Conservation (phyloP, 176 grass and related monocot genomes). For the Phragmites australis region DNA sequence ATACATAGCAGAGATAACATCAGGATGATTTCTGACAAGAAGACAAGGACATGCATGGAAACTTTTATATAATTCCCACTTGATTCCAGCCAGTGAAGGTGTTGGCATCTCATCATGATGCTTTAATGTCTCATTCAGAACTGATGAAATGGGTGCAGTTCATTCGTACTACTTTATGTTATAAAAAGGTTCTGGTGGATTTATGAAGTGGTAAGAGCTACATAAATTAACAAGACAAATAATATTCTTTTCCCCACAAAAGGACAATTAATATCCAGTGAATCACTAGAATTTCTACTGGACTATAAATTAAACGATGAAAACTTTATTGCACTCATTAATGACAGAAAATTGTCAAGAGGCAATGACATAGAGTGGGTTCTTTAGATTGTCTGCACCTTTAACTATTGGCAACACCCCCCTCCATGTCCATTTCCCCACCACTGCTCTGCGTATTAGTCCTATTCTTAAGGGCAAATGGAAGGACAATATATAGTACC, state of each 20-base stretch:
- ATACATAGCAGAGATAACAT: too few species aligned
- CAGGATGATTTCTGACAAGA: background rate
- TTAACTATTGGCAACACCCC: background rate
- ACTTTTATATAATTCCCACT: background rate
- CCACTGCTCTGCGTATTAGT: background rate
- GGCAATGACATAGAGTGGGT: background rate
- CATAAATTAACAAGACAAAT: background rate
- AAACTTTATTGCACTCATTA: conserved; percentile 19
- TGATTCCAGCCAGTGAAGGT: background rate
- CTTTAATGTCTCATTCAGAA: conserved; percentile 11
- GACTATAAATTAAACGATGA: background rate
- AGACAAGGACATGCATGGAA: background rate
- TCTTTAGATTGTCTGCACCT: background rate
- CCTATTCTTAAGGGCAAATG: background rate
- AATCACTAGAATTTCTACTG: background rate
- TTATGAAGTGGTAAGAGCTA: background rate
- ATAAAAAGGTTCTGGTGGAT: background rate
- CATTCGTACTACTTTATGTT: background rate
- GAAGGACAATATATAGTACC: background rate
- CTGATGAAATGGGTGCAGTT: background rate
- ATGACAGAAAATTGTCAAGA: background rate
- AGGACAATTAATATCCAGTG: background rate
- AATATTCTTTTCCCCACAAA: background rate
- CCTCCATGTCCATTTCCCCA: background rate
- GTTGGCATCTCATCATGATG: background rate